Percentiles rank a stretch among this genome's conserved stretches.
phyloP scores from a whole-genome alignment of 495 filamentous ascomycete species.

The Delitschia confertaspora region DNA sequence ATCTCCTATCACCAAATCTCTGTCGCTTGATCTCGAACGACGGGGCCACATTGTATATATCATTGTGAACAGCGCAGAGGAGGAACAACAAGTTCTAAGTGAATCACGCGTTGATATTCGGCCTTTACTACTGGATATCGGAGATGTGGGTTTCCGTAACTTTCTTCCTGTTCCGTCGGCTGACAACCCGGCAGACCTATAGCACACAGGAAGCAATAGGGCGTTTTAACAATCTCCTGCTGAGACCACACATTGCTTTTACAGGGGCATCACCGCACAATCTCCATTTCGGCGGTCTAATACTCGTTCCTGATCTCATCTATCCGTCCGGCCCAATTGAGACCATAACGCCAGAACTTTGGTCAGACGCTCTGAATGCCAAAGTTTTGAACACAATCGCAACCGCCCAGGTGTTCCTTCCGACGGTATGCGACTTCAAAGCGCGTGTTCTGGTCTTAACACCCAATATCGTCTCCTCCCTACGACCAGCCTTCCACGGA shows the following conservation, averaged over 20 bases:
- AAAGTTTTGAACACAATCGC: constrained; percentile 88
- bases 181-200: constrained; percentile 1
- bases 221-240: constrained; percentile 57
- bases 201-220: constrained; percentile 51
- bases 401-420: constrained; percentile 77
- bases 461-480: constrained; percentile 71
- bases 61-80: constrained; percentile 66
- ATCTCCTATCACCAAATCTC: constrained; percentile 68
- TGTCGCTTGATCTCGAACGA: constrained; percentile 77
- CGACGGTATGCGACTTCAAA: constrained; percentile 54
- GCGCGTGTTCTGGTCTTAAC: constrained; percentile 66
- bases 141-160: constrained; percentile 48
- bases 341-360: constrained; percentile 68
- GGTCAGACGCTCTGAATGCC: constrained; percentile 83
- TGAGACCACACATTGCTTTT: constrained; percentile 60
- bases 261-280: constrained; percentile 63
- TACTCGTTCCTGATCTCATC: constrained; percentile 65
- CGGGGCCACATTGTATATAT: constrained; percentile 91
- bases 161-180: not conserved
- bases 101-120: constrained; percentile 71
- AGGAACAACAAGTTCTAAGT: constrained; percentile 68
- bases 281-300: constrained; percentile 64
- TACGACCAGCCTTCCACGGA: constrained; percentile 74
- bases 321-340: constrained; percentile 70
- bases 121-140: constrained; percentile 73